Conservation (phyloP, 768 basidiomycete species). For the Kondoa malvinella region DNA sequence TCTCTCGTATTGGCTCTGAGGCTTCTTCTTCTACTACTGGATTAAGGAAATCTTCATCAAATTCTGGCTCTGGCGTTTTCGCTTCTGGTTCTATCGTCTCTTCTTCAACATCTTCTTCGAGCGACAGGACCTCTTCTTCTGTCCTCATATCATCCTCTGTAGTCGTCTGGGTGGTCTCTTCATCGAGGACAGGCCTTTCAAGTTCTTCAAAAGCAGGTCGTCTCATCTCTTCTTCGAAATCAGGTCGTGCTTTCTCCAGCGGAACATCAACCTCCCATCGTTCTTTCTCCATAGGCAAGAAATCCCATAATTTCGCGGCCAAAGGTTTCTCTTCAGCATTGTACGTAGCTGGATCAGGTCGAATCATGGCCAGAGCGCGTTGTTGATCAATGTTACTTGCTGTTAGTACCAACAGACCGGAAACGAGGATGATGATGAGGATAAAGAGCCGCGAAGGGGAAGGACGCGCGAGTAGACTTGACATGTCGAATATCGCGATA, state of each 20-base stretch:
- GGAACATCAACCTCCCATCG: not conserved
- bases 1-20: no score
- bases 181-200: not conserved
- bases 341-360: not conserved
- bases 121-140: not conserved
- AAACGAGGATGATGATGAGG: not conserved
- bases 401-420: not conserved
- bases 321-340: not conserved
- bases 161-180: no score
- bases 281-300: not conserved
- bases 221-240: not conserved
- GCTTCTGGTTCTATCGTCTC: not conserved
- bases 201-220: not conserved
- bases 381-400: not conserved
- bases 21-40: not conserved
- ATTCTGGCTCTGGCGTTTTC: no score
- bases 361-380: not conserved
- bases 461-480: not conserved
- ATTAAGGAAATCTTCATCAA: not conserved
- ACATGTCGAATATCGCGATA: no score
- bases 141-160: not conserved
- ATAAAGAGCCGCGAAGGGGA: not conserved
- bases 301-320: not conserved
- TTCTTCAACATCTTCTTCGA: not conserved
- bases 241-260: not conserved